Base-by-base conservation (phyloP, 805 yeast species). In the Candida ponderosae region DNA sequence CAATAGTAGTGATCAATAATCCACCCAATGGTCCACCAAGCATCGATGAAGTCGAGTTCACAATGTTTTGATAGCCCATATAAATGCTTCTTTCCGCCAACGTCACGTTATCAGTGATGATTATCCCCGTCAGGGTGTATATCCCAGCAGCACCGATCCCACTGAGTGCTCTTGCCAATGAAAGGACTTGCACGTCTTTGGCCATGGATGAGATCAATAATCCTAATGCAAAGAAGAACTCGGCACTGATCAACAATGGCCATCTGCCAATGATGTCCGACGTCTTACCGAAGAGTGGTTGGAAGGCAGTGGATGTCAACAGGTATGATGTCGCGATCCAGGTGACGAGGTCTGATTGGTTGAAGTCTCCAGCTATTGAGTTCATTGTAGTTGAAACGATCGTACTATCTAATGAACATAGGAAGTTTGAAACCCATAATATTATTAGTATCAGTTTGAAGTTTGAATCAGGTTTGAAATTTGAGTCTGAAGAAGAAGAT, bases 321-420 rank as follows among this genome's bases (percentile, higher is more conserved):
- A 84, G 61, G 38, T 80, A 77, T 1, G 84, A 72, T 0, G 88
- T 76, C 4, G 88, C 87, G 3, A 82, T 80, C 89, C 90, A 82
- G 3, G 77, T 59, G 6, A 74, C 60, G 38, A 67, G 50, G 15
- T 68, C 64, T 30, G 77, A 62, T 33, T 72, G 74, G 33, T 74
- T 57, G 51, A 79, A 66, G 18, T 76, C 76, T 6, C 78, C 67
- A 17, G 83, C 82, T 32, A 79, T 79, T 21, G 69, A 66, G 30
- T 73, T 68, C 52, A 79, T 59, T 13, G 78, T 65, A 4, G 81
- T 73, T 5, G 83, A 67, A 4, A 78, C 80, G 18, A 76, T 68
- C 0, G 84, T 76, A 15, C 76, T 66, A 48, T 79, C 84, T 11
- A 79, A 52, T 0, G 79, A 76, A 0, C 77, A 67, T 4, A 79